A percentile compares a stretch with the other conserved stretches of the same genome.
Conservation (phyloP, 2,329 filamentous ascomycete genomes). For the Sphaerulina populicola region DNA sequence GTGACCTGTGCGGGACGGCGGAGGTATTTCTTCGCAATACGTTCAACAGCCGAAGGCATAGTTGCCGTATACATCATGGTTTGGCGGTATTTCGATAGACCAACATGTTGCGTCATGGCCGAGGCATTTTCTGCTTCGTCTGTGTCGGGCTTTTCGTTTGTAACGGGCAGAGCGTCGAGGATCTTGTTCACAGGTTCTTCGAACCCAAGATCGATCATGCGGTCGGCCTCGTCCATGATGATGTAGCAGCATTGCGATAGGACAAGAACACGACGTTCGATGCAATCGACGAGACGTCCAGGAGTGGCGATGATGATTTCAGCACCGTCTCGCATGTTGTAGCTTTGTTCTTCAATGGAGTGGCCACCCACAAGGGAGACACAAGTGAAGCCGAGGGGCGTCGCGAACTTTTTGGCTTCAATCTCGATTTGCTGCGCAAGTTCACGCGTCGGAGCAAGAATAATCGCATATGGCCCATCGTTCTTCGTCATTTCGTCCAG, state of each 20-base stretch:
- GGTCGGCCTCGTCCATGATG: conserved; percentile 98
- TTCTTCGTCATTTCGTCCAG: conserved; percentile 80
- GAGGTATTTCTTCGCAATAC: conserved; percentile 94
- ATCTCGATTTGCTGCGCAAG: conserved; percentile 94
- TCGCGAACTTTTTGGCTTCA: conserved; percentile 87
- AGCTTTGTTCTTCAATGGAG: conserved; percentile 86
- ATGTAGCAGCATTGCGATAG: conserved; percentile 95
- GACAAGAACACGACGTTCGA: conserved; percentile 84
- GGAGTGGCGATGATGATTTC: conserved; percentile 99
- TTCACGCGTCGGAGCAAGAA: conserved; percentile 92
- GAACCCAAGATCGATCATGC: conserved; percentile 98
- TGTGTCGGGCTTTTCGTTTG: conserved; percentile 89
- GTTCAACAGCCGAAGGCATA: conserved; percentile 86
- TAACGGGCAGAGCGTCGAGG: conserved; percentile 81
- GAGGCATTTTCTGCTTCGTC: conserved; percentile 80
- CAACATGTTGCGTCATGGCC: conserved; percentile 74
- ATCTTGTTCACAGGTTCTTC: conserved; percentile 98
- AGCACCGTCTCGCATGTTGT: conserved; percentile 79
- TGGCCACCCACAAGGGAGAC: conserved; percentile 98
- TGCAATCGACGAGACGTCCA: conserved; percentile 91
- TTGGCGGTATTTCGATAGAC: conserved; percentile 76
- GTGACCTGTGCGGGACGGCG: conserved; percentile 87
- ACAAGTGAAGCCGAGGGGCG: conserved; percentile 81
- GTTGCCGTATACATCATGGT: conserved; percentile 99
- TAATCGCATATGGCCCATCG: conserved; percentile 94